These are phyloP conservation scores for Trichosporon asahii DNA, from an alignment of 1,284 basidiomycete genomes.

Conservation along the genomic window DNA sequence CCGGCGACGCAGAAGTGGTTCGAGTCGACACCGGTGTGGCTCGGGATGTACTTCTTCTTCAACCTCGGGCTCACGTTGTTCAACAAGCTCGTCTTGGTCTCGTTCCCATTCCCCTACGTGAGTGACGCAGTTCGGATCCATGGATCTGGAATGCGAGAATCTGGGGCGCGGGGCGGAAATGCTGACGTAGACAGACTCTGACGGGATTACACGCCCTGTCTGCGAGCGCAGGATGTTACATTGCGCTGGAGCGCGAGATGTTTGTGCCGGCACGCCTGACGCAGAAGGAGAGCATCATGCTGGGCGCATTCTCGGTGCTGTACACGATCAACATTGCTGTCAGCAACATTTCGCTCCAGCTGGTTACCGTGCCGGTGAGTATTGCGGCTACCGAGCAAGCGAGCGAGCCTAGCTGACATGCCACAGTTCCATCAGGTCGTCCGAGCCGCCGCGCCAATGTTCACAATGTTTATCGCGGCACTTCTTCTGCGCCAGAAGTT, in stretches of 20 bases:
- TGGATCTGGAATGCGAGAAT: background rate
- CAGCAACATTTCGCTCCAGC: slow-evolving; percentile 78
- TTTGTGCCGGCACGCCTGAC: slow-evolving; percentile 64
- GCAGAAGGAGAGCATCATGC: slow-evolving; percentile 60
- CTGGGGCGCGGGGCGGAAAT: no score
- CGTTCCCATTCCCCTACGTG: slow-evolving; percentile 84
- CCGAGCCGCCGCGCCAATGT: slow-evolving; percentile 84
- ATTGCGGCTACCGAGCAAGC: background rate
- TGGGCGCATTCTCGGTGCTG: slow-evolving; percentile 75
- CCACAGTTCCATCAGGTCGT: slow-evolving; percentile 88
- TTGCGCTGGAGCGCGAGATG: slow-evolving; percentile 61
- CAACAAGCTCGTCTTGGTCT: slow-evolving; percentile 83
- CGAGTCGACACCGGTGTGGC: slow-evolving; percentile 58
- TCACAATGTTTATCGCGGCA: slow-evolving; percentile 74
- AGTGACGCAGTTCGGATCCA: slow-evolving; percentile 25
- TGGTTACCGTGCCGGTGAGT: slow-evolving; percentile 86
- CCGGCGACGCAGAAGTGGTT: slow-evolving; percentile 21
- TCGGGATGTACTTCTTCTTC: slow-evolving; percentile 77
- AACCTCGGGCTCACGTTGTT: slow-evolving; percentile 86
- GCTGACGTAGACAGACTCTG: slow-evolving; percentile 56
- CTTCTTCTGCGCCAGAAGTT: slow-evolving; percentile 52
- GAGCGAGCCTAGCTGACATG: background rate
- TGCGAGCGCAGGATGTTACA: slow-evolving; percentile 71
- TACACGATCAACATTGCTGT: slow-evolving; percentile 91
- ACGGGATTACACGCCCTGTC: slow-evolving; percentile 82